Evolutionary conservation across 2,329 filamentous ascomycete species (phyloP).

Genomic region (Fusarium mangiferae): DNA sequence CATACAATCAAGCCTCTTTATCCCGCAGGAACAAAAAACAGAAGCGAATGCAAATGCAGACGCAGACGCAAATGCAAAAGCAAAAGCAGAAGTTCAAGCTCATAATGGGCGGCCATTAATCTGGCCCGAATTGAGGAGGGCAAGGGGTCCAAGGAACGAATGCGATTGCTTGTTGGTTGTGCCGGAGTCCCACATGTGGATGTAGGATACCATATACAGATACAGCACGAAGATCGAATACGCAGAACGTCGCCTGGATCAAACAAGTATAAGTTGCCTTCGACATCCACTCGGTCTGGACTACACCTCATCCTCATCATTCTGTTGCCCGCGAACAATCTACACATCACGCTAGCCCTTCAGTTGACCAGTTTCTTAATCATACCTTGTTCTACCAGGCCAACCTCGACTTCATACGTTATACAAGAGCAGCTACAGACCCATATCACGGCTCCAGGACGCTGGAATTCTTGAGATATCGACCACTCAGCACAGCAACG

Average conservation of each 20-base stretch:
- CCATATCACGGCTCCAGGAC: neutral
- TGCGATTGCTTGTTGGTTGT: constrained; percentile 45
- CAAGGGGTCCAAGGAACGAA: constrained; percentile 32
- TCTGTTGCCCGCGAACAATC: neutral
- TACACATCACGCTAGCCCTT: neutral
- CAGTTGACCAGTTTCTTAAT: neutral
- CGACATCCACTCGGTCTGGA: constrained; percentile 42
- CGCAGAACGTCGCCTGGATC: constrained; percentile 13
- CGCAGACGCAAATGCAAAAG: constrained; percentile 16
- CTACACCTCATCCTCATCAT: constrained; percentile 26
- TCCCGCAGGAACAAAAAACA: constrained; percentile 47
- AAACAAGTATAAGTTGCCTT: constrained; percentile 55
- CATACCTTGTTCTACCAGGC: neutral
- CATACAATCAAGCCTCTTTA: constrained; percentile 49
- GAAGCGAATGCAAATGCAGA: constrained; percentile 18
- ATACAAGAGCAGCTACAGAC: neutral
- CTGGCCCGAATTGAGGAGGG: constrained; percentile 20
- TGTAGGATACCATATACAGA: constrained; percentile 44
- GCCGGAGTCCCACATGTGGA: constrained; percentile 46
- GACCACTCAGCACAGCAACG: neutral
- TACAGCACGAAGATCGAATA: constrained; percentile 39
- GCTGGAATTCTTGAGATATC: neutral
- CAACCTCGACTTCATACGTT: neutral
- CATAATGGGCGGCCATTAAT: constrained; percentile 37
- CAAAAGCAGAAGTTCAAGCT: constrained; percentile 37